Conservation (phyloP, 2,329 filamentous ascomycete genomes). For the Verticillium tricorpus region DNA sequence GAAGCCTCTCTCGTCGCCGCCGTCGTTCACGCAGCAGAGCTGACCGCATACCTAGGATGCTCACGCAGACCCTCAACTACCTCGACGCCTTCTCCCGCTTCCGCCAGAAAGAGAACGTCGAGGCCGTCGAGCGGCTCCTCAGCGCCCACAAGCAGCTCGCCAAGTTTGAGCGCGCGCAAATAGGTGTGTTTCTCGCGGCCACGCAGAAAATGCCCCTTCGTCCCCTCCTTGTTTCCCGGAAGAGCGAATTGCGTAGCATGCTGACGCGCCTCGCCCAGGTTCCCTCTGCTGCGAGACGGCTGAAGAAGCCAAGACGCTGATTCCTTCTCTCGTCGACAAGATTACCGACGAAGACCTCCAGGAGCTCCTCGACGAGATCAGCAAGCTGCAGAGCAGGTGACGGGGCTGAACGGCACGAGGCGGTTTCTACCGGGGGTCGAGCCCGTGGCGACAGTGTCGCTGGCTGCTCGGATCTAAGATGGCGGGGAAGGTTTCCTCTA, state of each 20-base stretch:
- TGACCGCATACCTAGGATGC: constrained; percentile 47
- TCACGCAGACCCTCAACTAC: constrained; percentile 86
- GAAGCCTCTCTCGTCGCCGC: too few species aligned
- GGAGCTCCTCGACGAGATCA: constrained; percentile 84
- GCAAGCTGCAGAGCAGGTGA: constrained; percentile 58
- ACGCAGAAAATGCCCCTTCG: background rate
- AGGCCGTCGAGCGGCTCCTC: constrained; percentile 86
- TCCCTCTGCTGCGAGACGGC: constrained; percentile 88
- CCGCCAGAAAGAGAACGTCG: constrained; percentile 90
- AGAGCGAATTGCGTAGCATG: background rate
- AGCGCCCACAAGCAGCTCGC: constrained; percentile 75
- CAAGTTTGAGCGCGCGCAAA: constrained; percentile 88
- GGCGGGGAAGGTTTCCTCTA: too few species aligned
- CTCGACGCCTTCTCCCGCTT: constrained; percentile 93
- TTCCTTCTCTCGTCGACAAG: constrained; percentile 84
- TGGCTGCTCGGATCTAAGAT: too few species aligned
- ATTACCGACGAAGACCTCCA: constrained; percentile 86
- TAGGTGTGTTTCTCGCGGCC: constrained; percentile 53
- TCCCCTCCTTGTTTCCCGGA: background rate
- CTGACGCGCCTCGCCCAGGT: constrained; percentile 45
- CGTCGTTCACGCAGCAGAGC: too few species aligned
- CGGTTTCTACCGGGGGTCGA: background rate
- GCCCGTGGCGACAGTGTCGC: too few species aligned
- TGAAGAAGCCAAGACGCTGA: constrained; percentile 94
- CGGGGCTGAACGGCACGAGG: background rate